A percentile compares a stretch with the other conserved stretches of the same genome.
Conservation (phyloP, 495 filamentous ascomycete genomes). For the Parmelia sp. region DNA sequence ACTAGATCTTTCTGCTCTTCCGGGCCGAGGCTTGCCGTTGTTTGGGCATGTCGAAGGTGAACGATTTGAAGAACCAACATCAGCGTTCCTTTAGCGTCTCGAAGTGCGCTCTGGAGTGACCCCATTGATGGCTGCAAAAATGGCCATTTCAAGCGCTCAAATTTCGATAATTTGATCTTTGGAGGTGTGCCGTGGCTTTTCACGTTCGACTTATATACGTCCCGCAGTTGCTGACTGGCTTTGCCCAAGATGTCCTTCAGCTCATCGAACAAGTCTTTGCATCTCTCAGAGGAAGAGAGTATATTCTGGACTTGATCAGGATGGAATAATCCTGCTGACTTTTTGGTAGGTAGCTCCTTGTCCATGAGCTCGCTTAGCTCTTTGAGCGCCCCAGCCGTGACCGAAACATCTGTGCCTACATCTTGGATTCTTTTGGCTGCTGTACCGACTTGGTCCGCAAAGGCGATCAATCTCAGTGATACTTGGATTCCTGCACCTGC, state of each 20-base stretch:
- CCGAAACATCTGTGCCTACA: slow-evolving; percentile 2
- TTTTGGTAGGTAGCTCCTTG: neutral
- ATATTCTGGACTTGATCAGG: neutral
- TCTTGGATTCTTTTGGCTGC: neutral
- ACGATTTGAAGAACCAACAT: neutral
- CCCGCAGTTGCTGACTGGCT: neutral
- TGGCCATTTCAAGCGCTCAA: neutral
- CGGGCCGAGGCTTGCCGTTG: neutral
- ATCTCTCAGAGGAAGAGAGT: neutral
- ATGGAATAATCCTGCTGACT: neutral
- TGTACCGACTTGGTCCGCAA: neutral
- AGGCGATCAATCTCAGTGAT: neutral
- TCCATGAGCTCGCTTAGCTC: neutral
- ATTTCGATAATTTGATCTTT: neutral
- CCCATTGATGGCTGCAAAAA: neutral
- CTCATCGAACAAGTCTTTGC: neutral
- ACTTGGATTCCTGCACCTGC: slow-evolving; percentile 3
- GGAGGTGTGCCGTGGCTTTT: neutral
- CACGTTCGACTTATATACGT: neutral
- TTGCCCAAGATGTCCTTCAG: neutral
- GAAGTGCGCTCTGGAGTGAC: neutral
- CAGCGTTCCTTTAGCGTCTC: neutral
- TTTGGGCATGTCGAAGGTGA: neutral
- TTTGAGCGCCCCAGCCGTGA: neutral
- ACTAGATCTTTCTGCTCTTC: slow-evolving; percentile 2